A percentile compares a stretch with the other conserved stretches of the same genome.
phyloP scores from a whole-genome alignment of 1,284 basidiomycete genomes.

The Pyrrhoderma noxium region DNA sequence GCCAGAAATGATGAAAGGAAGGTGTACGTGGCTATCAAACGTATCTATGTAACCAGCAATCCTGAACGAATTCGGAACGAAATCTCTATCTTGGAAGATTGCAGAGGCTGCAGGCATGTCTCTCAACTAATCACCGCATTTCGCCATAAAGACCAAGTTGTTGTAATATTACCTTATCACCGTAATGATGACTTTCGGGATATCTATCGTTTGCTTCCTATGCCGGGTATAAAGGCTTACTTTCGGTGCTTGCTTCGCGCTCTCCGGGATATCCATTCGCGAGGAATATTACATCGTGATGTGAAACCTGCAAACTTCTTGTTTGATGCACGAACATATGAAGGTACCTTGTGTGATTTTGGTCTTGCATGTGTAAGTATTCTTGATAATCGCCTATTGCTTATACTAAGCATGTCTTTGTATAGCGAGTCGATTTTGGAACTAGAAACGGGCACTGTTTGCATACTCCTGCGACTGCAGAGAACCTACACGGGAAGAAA shows the following conservation, averaged over 20 bases:
- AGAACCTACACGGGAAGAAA: conserved; percentile 61
- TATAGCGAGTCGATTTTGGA: conserved; percentile 31
- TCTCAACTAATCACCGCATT: conserved; percentile 95
- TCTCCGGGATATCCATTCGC: conserved; percentile 82
- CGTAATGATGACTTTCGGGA: conserved; percentile 89
- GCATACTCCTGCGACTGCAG: conserved; percentile 57
- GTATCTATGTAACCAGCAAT: conserved; percentile 94
- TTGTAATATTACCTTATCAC: conserved; percentile 93
- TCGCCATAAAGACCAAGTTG: conserved; percentile 86
- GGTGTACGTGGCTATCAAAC: conserved; percentile 90
- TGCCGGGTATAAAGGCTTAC: conserved; percentile 78
- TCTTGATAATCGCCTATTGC: not conserved
- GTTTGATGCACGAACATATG: conserved; percentile 79
- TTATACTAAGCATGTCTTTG: not conserved
- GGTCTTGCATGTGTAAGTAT: conserved; percentile 81
- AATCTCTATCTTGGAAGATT: conserved; percentile 85
- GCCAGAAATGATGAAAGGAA: conserved; percentile 28
- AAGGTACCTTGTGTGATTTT: conserved; percentile 92
- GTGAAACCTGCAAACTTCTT: conserved; percentile 99
- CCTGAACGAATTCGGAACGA: conserved; percentile 93
- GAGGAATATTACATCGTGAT: conserved; percentile 91
- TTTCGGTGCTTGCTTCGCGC: conserved; percentile 90
- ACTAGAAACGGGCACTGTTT: conserved; percentile 51
- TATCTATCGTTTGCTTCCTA: conserved; percentile 65
- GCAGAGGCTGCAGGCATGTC: conserved; percentile 74